Evolutionary conservation across 208 protist species (phyloP), one percentile per base, ranked within the genome.

Genomic region (Leishmania braziliensis): DNA sequence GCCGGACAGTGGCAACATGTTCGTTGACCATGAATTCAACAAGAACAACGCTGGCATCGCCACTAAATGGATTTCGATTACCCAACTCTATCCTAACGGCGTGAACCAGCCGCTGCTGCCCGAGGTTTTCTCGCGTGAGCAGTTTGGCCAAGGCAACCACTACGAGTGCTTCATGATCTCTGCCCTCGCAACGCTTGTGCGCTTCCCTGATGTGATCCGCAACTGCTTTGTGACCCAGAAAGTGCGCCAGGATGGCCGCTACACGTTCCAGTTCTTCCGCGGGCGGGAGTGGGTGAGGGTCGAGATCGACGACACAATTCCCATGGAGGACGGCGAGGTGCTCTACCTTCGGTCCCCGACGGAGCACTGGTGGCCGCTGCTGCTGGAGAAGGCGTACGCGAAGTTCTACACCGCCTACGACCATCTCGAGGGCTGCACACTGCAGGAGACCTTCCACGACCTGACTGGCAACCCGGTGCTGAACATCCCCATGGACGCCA

Each of bases 351-450:
- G 79, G 1, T 94, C 90, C 12, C 93, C 92, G 26, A 92, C 87
- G 12, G 88, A 89, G 80, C 91, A 93, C 79, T 95, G 90, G 90
- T 98, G 92, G 87, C 93, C 95, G 36, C 83, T 96, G 70, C 85
- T 97, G 75, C 84, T 97, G 76, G 93, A 97, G 88, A 97, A 97
- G 91, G 95, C 95, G 48, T 97, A 97, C 84, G 95, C 95, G 51
- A 97, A 97, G 83, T 96, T 97, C 84, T 93, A 95, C 85, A 91
- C 89, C 56, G 79, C 82, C 43, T 98, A 96, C 84, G 84, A 90
- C 62, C 82, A 91, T 56, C 82, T 98, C 4, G 91, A 95, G 6
- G 90, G 91, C 56, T 96, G 93, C 81, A 95, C 89, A 16, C 86
- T 92, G 43, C 87, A 91, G 76, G 93, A 98, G 79, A 88, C 91